Percentiles rank a stretch among this genome's conserved stretches.
Evolutionary conservation across 441 rosid species (phyloP).

Genomic region (Oxalis stricta): DNA sequence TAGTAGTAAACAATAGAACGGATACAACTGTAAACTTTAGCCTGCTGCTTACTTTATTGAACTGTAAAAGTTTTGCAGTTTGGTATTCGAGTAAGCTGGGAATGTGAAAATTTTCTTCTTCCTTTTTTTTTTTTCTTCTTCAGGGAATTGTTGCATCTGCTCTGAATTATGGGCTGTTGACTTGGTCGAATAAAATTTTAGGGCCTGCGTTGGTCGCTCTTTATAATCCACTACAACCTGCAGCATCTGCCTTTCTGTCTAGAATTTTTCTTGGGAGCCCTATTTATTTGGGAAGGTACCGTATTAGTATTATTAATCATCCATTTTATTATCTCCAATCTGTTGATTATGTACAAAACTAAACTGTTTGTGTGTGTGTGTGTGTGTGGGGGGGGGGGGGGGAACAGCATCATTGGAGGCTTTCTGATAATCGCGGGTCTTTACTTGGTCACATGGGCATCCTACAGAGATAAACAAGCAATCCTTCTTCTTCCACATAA

Average conservation of each 20-base stretch:
- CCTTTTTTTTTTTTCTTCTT: neutral
- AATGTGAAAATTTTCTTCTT: too few relatives aligned
- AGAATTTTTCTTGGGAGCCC: conserved; percentile 86
- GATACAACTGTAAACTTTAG: too few relatives aligned
- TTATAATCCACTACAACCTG: conserved; percentile 94
- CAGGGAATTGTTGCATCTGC: conserved; percentile 90
- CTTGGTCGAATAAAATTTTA: conserved; percentile 93
- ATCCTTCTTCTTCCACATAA: conserved; percentile 18
- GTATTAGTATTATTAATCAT: neutral
- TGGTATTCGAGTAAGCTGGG: neutral
- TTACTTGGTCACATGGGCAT: conserved; percentile 90
- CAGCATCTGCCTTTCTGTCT: conserved; percentile 74
- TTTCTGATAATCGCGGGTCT: conserved; percentile 71
- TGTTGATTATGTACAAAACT: too few relatives aligned
- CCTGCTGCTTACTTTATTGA: too few relatives aligned
- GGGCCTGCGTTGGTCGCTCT: conserved; percentile 96
- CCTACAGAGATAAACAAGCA: conserved; percentile 44
- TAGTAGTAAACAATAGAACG: too few relatives aligned
- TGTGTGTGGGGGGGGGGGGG: too few relatives aligned
- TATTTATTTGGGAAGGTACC: conserved; percentile 82
- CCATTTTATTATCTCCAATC: too few relatives aligned
- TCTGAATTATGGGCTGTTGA: conserved; percentile 67
- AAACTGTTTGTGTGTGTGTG: too few relatives aligned
- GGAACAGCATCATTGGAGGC: conserved; percentile 72
- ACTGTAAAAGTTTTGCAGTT: too few relatives aligned